Evolutionary conservation across 352 stramenopile species (phyloP), one percentile per base, ranked within the genome.

Genomic region (Globisporangium irregulare): DNA sequence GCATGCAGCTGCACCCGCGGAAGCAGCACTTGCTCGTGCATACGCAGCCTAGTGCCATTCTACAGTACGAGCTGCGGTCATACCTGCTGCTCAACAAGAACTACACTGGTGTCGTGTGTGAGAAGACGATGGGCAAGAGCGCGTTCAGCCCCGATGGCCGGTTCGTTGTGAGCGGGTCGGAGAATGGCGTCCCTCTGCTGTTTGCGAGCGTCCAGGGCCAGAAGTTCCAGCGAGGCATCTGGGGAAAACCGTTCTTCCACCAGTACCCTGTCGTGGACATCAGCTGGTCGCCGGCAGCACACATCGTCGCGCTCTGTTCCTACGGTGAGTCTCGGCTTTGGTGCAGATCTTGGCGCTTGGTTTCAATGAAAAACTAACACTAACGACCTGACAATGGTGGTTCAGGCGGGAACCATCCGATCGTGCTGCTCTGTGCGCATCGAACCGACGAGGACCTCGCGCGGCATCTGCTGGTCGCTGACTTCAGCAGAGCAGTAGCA

Each of bases 31-130:
- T 93, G 60, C 72, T 94, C 27, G 84, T 87, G 10, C 76, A 90
- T 34, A 81, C 83, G 1, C 84, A 90, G 41, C 81, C 80, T 3
- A 87, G 84, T 41, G 66, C 69, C 8, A 68, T 94, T 36, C 75
- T 92, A 10, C 83, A 93, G 63, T 92, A 89, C 64, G 84, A 94
- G 38, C 59, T 91, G 51, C 83, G 84, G 3, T 92, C 84, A 7
- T 94, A 87, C 62, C 56, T 93, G 56, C 64, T 92, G 32, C 71
- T 93, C 9, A 87, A 91, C 74, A 92, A 89, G 57, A 86, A 72
- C 62, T 91, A 91, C 65, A 55, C 71, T 1, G 81, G 84, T 10
- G 64, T 92, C 3, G 59, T 61, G 24, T 90, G 78, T 43, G 70
- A 90, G 55, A 70, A 75, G 3, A 65, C 86, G 29, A 64, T 90